A percentile compares a stretch with the other conserved stretches of the same genome.
Evolutionary conservation across 1,284 basidiomycete species (phyloP).

Genomic region (Agaricales sp.): DNA sequence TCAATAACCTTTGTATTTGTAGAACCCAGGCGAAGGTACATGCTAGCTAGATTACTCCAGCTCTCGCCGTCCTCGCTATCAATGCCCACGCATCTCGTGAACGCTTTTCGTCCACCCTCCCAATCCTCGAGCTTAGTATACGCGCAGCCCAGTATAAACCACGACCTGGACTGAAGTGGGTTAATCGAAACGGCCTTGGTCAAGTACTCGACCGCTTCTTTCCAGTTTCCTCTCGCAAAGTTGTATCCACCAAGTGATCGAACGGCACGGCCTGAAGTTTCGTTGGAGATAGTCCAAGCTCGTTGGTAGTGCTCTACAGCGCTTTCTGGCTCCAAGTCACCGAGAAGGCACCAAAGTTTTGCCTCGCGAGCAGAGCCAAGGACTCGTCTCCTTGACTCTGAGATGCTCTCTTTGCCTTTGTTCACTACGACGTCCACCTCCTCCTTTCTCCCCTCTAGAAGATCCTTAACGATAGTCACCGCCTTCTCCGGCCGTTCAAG

Average conservation of each 20-base stretch:
- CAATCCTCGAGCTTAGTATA: conserved; percentile 75
- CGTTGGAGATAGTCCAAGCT: conserved; percentile 78
- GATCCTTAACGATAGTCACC: conserved; percentile 68
- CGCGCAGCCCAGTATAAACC: conserved; percentile 95
- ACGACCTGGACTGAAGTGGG: conserved; percentile 77
- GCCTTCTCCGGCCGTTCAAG: conserved; percentile 75
- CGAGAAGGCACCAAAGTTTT: conserved; percentile 93
- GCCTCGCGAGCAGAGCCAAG: conserved; percentile 72
- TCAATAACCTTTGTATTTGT: conserved; percentile 14
- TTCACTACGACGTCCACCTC: conserved; percentile 70
- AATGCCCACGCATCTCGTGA: conserved; percentile 78
- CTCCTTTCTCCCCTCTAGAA: conserved; percentile 73
- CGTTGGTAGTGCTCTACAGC: conserved; percentile 67
- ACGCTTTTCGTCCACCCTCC: conserved; percentile 78
- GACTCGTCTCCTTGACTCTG: conserved; percentile 29
- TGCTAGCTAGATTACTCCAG: conserved; percentile 96
- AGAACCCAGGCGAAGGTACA: conserved; percentile 78
- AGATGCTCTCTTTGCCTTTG: conserved; percentile 42
- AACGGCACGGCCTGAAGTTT: conserved; percentile 82
- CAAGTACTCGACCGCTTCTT: conserved; percentile 58
- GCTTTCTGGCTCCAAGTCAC: conserved; percentile 76
- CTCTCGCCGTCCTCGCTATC: conserved; percentile 97
- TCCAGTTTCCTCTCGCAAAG: conserved; percentile 62
- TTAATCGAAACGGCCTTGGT: conserved; percentile 78
- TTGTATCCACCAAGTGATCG: conserved; percentile 83